Base-by-base conservation (phyloP, 2,329 filamentous ascomycete species). In the Cytospora schulzeri region DNA sequence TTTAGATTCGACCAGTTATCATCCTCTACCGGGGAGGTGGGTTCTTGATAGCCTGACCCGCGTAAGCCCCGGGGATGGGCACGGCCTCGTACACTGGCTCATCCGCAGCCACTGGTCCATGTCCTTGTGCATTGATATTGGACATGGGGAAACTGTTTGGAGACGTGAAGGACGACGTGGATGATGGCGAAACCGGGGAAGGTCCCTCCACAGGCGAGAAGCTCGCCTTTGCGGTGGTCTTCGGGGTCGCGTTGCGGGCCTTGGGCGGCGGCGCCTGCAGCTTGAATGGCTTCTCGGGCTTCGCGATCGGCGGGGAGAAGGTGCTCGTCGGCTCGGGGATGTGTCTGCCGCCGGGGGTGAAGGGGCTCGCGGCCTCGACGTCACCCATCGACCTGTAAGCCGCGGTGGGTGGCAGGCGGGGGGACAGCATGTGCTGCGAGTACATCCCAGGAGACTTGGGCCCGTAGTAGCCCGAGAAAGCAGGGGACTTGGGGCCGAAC, bases 61-160 rank as follows among this genome's bases (percentile, higher is more conserved):
- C 80, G 74, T 97, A 97, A 0, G 93, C 91, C 7, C 91, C 91
- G 0, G 94, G 94, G 66, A 97, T 97, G 0, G 93, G 92, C 35
- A 97, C 94, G 26, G 89, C 81, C 15, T 89, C 93, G 76, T 97
- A 97, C 57, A 88, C 87, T 71, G 90, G 87, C 82, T 97, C 94
- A 56, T 93, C 91, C 0, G 91, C 88, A 12, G 91, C 90, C 29
- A 87, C 84, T 14, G 84, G 85, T 22, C 88, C 88, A 69, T 63
- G 64, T 14, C 22, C 38, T 14, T 92, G 91, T 57, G 88, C 82
- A 69, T 88, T 84, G 65, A 83, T 72, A 60, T 80, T 80, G 70
- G 83, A 80, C 57, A 76, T 72, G 15, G 76, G 74, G 11, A 62
- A 70, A 65, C 41, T 76, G 75, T 63, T 71, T 69, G 58, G 70